These are phyloP conservation scores for Coprinellus aureogranulatus DNA, from an alignment of 768 basidiomycete species.

Conservation along the genomic window DNA sequence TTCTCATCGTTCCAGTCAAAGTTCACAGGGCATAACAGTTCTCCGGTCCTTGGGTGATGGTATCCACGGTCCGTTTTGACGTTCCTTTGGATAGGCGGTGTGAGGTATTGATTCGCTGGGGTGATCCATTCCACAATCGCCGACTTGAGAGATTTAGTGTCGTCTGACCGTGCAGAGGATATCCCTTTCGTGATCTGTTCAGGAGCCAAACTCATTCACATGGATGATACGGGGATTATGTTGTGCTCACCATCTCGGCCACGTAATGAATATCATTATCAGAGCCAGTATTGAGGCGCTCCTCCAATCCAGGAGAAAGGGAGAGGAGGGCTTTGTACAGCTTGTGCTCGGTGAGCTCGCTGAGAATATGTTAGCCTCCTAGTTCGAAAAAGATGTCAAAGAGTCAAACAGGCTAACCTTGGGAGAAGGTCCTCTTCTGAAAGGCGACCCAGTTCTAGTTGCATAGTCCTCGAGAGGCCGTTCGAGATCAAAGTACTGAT, in stretches of 20 bases:
- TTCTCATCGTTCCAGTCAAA: slow-evolving; percentile 10
- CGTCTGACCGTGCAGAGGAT: slow-evolving; percentile 17
- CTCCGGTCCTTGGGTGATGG: slow-evolving; percentile 12
- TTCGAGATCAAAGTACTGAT: slow-evolving; percentile 18
- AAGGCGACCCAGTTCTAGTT: slow-evolving; percentile 4
- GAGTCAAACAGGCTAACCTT: background rate
- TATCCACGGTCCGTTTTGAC: slow-evolving; percentile 11
- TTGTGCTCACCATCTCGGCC: slow-evolving; percentile 17
- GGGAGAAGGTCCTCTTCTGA: slow-evolving; percentile 2
- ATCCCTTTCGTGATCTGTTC: slow-evolving; percentile 23
- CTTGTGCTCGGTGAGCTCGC: background rate
- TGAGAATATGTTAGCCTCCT: background rate
- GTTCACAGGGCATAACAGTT: slow-evolving; percentile 13
- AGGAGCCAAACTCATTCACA: background rate
- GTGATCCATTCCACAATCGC: slow-evolving; percentile 24
- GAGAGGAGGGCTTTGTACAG: background rate
- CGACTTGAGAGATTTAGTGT: slow-evolving; percentile 18
- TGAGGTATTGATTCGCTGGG: slow-evolving; percentile 13
- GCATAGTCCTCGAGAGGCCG: slow-evolving; percentile 8
- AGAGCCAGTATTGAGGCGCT: slow-evolving; percentile 12
- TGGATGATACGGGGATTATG: background rate
- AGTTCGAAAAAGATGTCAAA: background rate
- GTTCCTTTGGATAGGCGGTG: slow-evolving; percentile 9
- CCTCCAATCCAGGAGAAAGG: slow-evolving; percentile 9
- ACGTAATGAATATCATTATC: slow-evolving; percentile 18